Conservation (phyloP, 768 basidiomycete genomes). For the Podaxis sp. region DNA sequence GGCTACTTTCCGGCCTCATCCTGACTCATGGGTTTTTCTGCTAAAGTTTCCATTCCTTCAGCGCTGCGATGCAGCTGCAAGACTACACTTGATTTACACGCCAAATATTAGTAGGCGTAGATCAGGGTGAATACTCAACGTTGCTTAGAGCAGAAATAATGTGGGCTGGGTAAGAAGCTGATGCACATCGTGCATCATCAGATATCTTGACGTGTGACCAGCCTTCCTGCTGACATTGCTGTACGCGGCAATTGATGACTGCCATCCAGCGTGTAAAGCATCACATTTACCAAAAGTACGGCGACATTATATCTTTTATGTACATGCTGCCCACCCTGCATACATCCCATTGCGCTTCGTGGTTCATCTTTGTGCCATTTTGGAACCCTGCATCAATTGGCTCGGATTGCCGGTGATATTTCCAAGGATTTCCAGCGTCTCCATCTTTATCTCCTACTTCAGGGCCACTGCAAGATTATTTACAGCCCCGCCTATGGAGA, state of each 20-base stretch:
- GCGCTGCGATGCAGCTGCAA: too few species aligned
- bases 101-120: too few species aligned
- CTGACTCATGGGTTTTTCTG: background rate
- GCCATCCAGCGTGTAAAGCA: too few species aligned
- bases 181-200: background rate
- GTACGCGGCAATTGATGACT: too few species aligned
- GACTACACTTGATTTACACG: too few species aligned
- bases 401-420: too few species aligned
- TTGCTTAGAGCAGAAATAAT: background rate
- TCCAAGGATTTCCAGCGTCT: too few species aligned
- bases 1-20: conserved; percentile 3
- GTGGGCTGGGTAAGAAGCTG: background rate
- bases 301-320: too few species aligned
- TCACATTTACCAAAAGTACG: too few species aligned
- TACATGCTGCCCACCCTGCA: too few species aligned
- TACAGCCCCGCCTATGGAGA: background rate
- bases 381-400: background rate
- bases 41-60: background rate
- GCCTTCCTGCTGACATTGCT: background rate
- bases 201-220: background rate
- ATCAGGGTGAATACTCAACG: too few species aligned
- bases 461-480: background rate
- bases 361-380: background rate
- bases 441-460: background rate
- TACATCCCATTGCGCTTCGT: too few species aligned